Conservation (phyloP, 768 basidiomycete genomes). For the Suillus americanus region DNA sequence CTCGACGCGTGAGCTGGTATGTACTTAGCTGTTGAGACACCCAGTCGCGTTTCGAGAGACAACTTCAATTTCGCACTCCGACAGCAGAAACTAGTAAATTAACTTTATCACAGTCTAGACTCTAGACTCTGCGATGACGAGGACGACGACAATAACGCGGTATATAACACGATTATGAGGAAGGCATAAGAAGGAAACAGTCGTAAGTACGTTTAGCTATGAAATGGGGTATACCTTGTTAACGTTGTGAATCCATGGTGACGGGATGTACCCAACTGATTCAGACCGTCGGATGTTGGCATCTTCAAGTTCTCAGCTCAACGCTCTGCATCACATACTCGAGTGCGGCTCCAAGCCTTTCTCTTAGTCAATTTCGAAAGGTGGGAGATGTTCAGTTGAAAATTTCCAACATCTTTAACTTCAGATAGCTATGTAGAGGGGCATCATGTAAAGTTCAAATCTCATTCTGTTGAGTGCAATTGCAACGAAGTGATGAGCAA, state of each 20-base stretch:
- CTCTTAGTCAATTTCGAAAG: not conserved
- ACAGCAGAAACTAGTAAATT: not conserved
- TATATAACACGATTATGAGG: not conserved
- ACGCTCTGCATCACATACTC: not conserved
- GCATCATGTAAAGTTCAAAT: not conserved
- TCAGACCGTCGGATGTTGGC: not conserved
- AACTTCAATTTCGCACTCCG: slow-evolving; percentile 4
- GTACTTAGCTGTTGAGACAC: not conserved
- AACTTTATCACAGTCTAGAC: not conserved
- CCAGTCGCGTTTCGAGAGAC: slow-evolving; percentile 1
- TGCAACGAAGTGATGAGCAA: too few relatives aligned
- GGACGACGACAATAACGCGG: not conserved
- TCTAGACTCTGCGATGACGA: not conserved
- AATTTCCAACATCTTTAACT: not conserved
- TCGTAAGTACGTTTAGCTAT: not conserved
- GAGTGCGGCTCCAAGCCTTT: not conserved
- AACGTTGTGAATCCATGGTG: not conserved
- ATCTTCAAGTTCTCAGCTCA: not conserved
- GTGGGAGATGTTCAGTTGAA: not conserved
- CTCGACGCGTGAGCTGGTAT: slow-evolving; percentile 16
- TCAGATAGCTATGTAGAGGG: not conserved
- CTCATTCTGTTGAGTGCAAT: not conserved
- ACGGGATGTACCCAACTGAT: not conserved
- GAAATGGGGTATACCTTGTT: not conserved
- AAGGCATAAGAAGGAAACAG: not conserved